These are phyloP conservation scores for Gonapodya sp. DNA, from an alignment of 192 early-diverging fungal genomes.

Conservation along the genomic window DNA sequence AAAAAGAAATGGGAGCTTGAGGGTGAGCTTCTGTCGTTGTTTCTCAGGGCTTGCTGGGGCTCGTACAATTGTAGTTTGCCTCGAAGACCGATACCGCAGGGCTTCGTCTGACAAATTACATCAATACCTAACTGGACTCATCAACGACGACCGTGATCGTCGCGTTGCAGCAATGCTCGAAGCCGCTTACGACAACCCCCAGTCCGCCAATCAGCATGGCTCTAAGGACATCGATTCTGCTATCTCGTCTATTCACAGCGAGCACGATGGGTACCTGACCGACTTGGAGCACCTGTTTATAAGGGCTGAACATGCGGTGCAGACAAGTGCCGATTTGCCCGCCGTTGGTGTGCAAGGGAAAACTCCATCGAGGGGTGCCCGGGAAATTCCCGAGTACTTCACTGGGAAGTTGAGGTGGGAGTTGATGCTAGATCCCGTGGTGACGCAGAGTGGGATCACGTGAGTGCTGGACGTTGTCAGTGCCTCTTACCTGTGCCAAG, in stretches of 20 bases:
- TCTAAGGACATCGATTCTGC: constrained; percentile 40
- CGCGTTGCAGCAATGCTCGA: not conserved
- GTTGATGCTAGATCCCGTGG: constrained; percentile 71
- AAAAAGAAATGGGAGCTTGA: not conserved
- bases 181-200: constrained; percentile 11
- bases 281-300: not conserved
- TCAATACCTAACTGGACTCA: not conserved
- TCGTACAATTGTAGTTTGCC: not conserved
- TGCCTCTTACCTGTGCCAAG: constrained; percentile 21
- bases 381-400: constrained; percentile 41
- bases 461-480: constrained; percentile 12
- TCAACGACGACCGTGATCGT: not conserved
- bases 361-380: not conserved
- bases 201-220: no score
- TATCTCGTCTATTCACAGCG: constrained; percentile 16
- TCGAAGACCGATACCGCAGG: not conserved
- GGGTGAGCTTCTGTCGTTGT: not conserved
- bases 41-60: no score
- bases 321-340: constrained; percentile 1
- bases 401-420: constrained; percentile 67
- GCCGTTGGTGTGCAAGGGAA: not conserved
- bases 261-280: not conserved
- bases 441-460: constrained; percentile 27
- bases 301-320: not conserved
- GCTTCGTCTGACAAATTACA: not conserved